These are phyloP conservation scores for Penicillium paradoxum DNA, from an alignment of 495 filamentous ascomycete genomes.

Conservation along the genomic window DNA sequence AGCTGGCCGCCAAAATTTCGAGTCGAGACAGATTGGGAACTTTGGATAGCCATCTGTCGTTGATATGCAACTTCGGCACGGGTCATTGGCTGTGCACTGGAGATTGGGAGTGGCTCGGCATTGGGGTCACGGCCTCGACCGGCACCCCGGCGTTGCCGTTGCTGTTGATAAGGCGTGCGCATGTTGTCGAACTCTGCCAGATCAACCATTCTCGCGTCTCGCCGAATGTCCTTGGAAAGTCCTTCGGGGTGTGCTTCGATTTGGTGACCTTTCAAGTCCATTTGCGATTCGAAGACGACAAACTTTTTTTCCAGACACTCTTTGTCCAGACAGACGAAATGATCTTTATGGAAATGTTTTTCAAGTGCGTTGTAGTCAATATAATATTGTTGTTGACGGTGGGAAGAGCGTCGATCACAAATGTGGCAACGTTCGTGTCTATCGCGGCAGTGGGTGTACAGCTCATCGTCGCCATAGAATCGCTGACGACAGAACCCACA, in stretches of 20 bases:
- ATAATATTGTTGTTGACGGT: conserved; percentile 80
- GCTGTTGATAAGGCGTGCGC: conserved; percentile 64
- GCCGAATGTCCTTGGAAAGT: conserved; percentile 73
- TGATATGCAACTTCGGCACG: conserved; percentile 91
- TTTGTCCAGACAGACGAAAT: conserved; percentile 77
- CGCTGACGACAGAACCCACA: conserved; percentile 88
- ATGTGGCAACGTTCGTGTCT: conserved; percentile 94
- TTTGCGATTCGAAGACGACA: conserved; percentile 89
- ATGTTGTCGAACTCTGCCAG: conserved; percentile 74
- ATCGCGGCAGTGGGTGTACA: conserved; percentile 86
- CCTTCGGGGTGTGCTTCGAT: conserved; percentile 70
- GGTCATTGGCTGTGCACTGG: conserved; percentile 75
- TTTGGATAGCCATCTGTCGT: conserved; percentile 86
- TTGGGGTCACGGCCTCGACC: conserved; percentile 72
- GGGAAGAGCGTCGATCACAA: conserved; percentile 70
- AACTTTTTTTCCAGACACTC: conserved; percentile 97
- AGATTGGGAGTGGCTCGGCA: conserved; percentile 68
- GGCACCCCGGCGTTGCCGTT: conserved; percentile 53
- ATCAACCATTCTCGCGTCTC: conserved; percentile 83
- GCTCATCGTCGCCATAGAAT: conserved; percentile 94
- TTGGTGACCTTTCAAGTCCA: conserved; percentile 89
- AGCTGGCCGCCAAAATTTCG: conserved; percentile 81
- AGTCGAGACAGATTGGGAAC: conserved; percentile 68
- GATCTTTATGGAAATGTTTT: conserved; percentile 78
- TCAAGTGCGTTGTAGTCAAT: conserved; percentile 79